Conservation (phyloP, 192 early-diverging fungal species). For the Chytriomyces sp. region DNA sequence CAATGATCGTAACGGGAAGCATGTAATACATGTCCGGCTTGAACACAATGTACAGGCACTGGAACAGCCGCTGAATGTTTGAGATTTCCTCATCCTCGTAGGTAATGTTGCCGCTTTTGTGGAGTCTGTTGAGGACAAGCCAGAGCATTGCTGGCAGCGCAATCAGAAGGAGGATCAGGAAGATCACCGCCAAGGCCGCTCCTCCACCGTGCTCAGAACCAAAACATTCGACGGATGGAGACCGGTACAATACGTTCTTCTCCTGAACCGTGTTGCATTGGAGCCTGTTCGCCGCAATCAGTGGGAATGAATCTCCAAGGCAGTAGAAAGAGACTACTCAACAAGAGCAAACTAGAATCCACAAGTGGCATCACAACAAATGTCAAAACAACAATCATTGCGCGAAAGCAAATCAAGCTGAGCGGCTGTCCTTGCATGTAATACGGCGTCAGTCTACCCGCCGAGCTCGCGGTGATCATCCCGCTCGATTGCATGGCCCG, state of each 20-base stretch:
- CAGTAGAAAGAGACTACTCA: not conserved
- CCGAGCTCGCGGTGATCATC: not conserved
- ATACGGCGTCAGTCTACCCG: slow-evolving; percentile 20
- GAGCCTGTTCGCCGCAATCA: slow-evolving; percentile 3
- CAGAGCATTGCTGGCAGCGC: not conserved
- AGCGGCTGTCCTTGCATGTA: slow-evolving; percentile 27
- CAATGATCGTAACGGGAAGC: slow-evolving; percentile 30
- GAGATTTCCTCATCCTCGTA: slow-evolving; percentile 31
- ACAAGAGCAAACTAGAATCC: slow-evolving; percentile 25
- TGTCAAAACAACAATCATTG: slow-evolving; percentile 15
- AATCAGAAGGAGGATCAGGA: slow-evolving; percentile 25
- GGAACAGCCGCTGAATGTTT: slow-evolving; percentile 27
- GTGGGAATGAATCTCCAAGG: not conserved
- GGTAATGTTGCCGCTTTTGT: slow-evolving; percentile 5
- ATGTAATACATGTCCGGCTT: slow-evolving; percentile 29
- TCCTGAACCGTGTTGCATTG: slow-evolving; percentile 16
- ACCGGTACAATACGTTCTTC: slow-evolving; percentile 6
- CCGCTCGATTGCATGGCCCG: slow-evolving; percentile 10
- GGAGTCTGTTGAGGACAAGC: not conserved
- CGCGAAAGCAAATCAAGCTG: slow-evolving; percentile 31
- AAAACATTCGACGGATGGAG: slow-evolving; percentile 13
- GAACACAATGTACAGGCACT: slow-evolving; percentile 33
- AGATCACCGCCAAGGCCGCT: slow-evolving; percentile 23
- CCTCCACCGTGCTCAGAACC: slow-evolving; percentile 1
- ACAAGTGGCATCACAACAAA: slow-evolving; percentile 37